These are phyloP conservation scores for Casaregolazyma suthepensis DNA, from an alignment of 1,139 yeast species.

Conservation along the genomic window DNA sequence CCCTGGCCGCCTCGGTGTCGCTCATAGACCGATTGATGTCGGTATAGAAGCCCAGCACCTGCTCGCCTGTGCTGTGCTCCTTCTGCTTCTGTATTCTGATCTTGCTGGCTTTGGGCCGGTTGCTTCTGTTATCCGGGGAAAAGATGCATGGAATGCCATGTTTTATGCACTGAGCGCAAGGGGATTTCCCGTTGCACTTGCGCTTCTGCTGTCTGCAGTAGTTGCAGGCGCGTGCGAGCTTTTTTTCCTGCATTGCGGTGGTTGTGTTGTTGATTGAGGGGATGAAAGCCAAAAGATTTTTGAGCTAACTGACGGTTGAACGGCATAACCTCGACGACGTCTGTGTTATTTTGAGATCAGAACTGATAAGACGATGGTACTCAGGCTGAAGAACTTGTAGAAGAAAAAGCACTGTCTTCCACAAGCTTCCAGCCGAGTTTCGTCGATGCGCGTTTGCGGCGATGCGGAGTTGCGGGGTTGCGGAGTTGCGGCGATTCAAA, in stretches of 20 bases:
- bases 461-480: background rate
- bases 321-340: no score
- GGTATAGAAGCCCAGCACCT: background rate
- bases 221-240: constrained; percentile 15
- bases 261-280: background rate
- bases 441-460: background rate
- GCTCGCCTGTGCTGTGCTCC: constrained; percentile 7
- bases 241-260: background rate
- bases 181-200: constrained; percentile 14
- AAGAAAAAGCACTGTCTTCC: no score
- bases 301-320: no score
- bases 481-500: background rate
- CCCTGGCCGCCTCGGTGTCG: constrained; percentile 13
- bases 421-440: no score
- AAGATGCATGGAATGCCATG: constrained; percentile 11
- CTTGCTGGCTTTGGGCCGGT: background rate
- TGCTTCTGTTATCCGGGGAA: constrained; percentile 12
- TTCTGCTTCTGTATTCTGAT: constrained; percentile 9
- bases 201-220: constrained; percentile 12
- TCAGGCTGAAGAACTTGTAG: no score
- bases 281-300: background rate
- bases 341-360: no score
- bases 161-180: constrained; percentile 12
- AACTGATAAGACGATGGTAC: background rate
- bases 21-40: constrained; percentile 6